These are phyloP conservation scores for Tetracentron sinense DNA, from an alignment of 164 flowering plant genomes.

Conservation along the genomic window DNA sequence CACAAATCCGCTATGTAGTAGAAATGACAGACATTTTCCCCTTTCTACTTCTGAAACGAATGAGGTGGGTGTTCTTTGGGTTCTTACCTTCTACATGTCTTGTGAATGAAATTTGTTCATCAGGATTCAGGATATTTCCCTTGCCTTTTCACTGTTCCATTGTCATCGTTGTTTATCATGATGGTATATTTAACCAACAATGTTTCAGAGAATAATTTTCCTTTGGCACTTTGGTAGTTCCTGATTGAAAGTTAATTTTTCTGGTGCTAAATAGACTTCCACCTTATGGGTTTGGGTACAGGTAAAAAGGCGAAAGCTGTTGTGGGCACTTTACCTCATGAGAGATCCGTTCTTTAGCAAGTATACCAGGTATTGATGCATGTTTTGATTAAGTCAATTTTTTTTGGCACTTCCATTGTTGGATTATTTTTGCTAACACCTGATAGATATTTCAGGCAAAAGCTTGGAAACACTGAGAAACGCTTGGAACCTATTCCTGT, in stretches of 20 bases:
- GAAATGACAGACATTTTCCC: constrained; percentile 22
- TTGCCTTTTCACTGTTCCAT: background rate
- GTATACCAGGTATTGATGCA: constrained; percentile 60
- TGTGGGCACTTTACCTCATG: constrained; percentile 94
- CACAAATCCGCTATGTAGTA: constrained; percentile 17
- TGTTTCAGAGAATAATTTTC: background rate
- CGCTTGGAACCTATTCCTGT: constrained; percentile 71
- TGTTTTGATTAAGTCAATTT: background rate
- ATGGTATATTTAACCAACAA: background rate
- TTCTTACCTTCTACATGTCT: background rate
- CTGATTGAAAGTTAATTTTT: background rate
- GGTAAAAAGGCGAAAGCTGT: constrained; percentile 76
- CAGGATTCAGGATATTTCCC: background rate
- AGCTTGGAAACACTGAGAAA: constrained; percentile 60
- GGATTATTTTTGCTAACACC: background rate
- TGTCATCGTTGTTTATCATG: background rate
- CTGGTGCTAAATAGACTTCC: background rate
- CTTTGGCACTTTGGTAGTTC: background rate
- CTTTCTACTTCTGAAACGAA: constrained; percentile 57
- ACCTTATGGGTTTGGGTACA: constrained; percentile 26
- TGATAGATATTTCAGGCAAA: constrained; percentile 47
- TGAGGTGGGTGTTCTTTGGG: constrained; percentile 52
- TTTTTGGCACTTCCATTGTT: constrained; percentile 3
- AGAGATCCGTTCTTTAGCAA: constrained; percentile 93
- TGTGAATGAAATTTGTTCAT: background rate